Conservation (phyloP, 1,139 yeast genomes). For the Candida anutae region DNA sequence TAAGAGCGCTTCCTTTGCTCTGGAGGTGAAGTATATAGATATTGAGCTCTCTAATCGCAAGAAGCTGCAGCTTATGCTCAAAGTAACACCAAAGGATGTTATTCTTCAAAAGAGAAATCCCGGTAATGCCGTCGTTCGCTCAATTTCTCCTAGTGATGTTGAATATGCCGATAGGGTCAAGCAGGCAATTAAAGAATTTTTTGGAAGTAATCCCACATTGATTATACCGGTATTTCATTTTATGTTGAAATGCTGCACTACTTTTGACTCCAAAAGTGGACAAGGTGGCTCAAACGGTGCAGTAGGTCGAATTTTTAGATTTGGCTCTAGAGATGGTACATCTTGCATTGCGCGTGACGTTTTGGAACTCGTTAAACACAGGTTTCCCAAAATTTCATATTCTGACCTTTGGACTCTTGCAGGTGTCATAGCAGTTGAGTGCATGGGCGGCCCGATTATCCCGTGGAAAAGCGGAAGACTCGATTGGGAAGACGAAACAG, state of each 20-base stretch:
- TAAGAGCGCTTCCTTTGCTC: no score
- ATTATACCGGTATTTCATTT: constrained; percentile 59
- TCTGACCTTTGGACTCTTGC: constrained; percentile 65
- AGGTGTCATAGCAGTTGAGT: constrained; percentile 53
- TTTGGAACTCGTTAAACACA: constrained; percentile 48
- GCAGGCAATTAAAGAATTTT: not conserved
- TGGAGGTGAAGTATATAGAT: constrained; percentile 5
- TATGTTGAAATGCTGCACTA: constrained; percentile 70
- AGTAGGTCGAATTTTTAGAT: no score
- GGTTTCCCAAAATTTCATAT: constrained; percentile 52
- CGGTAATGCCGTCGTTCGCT: not conserved
- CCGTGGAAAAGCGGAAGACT: not conserved
- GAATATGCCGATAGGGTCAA: not conserved
- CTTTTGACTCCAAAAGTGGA: constrained; percentile 45
- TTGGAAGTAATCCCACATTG: constrained; percentile 9
- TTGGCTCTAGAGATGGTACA: no score
- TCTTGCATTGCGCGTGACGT: constrained; percentile 11
- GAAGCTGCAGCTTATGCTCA: constrained; percentile 3
- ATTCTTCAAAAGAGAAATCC: not conserved
- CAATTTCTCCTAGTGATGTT: not conserved
- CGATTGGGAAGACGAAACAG: not conserved
- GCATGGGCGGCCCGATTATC: constrained; percentile 51
- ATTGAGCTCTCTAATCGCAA: constrained; percentile 7
- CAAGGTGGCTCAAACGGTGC: constrained; percentile 68
- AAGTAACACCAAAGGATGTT: not conserved